These are phyloP conservation scores for Alternaria atra DNA, from an alignment of 2,329 filamentous ascomycete species.

Conservation along the genomic window DNA sequence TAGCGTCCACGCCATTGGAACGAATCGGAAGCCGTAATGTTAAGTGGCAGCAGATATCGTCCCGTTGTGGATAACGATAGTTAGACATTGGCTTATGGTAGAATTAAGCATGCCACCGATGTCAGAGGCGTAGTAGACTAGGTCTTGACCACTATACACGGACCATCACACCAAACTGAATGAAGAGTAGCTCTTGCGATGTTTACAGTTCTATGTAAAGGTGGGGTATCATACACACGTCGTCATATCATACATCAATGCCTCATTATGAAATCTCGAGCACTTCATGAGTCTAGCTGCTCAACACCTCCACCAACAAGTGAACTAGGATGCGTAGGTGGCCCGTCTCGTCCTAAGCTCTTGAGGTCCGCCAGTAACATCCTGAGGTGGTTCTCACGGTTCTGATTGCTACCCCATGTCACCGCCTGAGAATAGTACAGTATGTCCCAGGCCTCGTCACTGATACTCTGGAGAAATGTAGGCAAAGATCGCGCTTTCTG, in stretches of 20 bases:
- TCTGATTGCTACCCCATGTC: slow-evolving; percentile 47
- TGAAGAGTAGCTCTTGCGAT: background rate
- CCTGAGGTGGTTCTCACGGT: slow-evolving; percentile 41
- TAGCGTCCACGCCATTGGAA: no score
- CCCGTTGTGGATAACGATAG: no score
- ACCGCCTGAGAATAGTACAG: slow-evolving; percentile 51
- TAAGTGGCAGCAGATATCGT: no score
- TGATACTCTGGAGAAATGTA: slow-evolving; percentile 43
- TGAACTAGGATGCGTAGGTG: slow-evolving; percentile 45
- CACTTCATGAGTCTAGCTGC: slow-evolving; percentile 1
- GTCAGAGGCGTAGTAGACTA: background rate
- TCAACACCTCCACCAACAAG: slow-evolving; percentile 18
- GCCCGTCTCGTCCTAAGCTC: slow-evolving; percentile 44
- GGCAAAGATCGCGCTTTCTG: slow-evolving; percentile 43
- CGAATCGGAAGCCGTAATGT: no score
- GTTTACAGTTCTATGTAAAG: background rate
- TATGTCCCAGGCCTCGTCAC: slow-evolving; percentile 51
- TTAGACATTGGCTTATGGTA: no score
- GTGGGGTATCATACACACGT: slow-evolving; percentile 11
- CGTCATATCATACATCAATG: slow-evolving; percentile 11
- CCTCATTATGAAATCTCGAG: background rate
- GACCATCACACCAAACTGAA: background rate
- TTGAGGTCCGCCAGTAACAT: slow-evolving; percentile 41
- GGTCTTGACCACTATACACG: background rate
- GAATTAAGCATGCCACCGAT: background rate